Evolutionary conservation across 371 early-diverging fungal species (phyloP).

Genomic region (Mucor velutinosus): DNA sequence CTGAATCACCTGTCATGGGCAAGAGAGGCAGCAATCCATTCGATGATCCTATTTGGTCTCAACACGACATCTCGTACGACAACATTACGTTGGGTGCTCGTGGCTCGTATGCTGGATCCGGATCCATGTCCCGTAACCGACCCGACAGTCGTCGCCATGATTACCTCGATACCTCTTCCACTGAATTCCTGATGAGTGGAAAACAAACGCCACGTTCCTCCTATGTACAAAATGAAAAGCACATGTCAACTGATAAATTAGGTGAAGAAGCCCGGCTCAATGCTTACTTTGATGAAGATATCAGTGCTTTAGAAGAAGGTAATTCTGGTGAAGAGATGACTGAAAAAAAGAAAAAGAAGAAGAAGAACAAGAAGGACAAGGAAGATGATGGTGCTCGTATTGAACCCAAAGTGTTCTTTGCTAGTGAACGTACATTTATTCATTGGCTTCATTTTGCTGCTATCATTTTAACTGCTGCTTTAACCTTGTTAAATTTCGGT

Average conservation of each 20-base stretch:
- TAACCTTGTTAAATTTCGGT: constrained; percentile 80
- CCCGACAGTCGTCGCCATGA: constrained; percentile 10
- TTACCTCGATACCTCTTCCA: constrained; percentile 27
- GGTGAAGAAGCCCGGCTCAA: neutral
- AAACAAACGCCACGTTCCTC: constrained; percentile 29
- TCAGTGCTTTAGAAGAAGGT: constrained; percentile 7
- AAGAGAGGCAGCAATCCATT: constrained; percentile 31
- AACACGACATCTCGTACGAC: constrained; percentile 13
- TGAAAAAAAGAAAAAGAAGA: constrained; percentile 26
- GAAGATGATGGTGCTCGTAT: constrained; percentile 11
- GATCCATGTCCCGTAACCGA: constrained; percentile 4
- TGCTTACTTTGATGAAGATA: constrained; percentile 13
- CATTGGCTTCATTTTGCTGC: constrained; percentile 76
- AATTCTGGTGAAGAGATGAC: constrained; percentile 8
- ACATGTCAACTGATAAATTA: neutral
- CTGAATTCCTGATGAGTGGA: constrained; percentile 26
- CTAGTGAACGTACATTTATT: constrained; percentile 96
- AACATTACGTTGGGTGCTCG: neutral
- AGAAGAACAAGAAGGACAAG: constrained; percentile 19
- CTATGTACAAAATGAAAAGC: constrained; percentile 12
- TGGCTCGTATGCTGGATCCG: neutral
- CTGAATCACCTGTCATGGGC: neutral
- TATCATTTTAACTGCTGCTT: constrained; percentile 60
- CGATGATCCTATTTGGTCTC: constrained; percentile 43
- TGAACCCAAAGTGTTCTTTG: constrained; percentile 97